These are phyloP conservation scores for Vitis labrusca DNA, from an alignment of 164 flowering plant genomes.

Conservation along the genomic window DNA sequence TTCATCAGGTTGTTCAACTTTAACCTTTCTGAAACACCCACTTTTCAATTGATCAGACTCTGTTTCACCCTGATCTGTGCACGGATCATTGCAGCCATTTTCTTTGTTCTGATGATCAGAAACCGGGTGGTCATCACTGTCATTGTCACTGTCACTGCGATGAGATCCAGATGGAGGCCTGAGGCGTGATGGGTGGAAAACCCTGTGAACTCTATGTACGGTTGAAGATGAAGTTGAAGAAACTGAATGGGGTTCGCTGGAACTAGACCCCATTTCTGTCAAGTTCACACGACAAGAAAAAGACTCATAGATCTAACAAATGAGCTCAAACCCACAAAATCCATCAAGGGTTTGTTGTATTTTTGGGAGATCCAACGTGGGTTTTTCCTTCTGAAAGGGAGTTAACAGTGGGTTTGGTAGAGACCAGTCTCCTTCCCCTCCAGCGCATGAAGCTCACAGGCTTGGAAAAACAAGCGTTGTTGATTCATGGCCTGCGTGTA, in stretches of 20 bases:
- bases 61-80: conserved; percentile 23
- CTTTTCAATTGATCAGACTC: conserved; percentile 30
- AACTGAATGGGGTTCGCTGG: conserved; percentile 29
- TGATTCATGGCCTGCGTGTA: no score
- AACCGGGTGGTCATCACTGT: conserved; percentile 31
- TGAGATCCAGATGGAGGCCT: conserved; percentile 44
- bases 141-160: conserved; percentile 13
- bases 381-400: no score
- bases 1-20: conserved; percentile 37
- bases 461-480: no score
- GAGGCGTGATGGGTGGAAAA: conserved; percentile 54
- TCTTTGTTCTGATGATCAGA: conserved; percentile 33
- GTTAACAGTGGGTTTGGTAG: conserved; percentile 18
- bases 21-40: conserved; percentile 33
- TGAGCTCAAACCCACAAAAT: no score
- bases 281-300: background rate
- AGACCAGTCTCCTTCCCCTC: conserved; percentile 94
- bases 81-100: conserved; percentile 22
- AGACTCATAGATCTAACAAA: no score
- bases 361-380: no score
- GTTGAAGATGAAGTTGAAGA: conserved; percentile 7
- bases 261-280: conserved; percentile 34
- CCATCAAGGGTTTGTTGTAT: no score
- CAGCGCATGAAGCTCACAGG: conserved; percentile 55
- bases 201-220: conserved; percentile 16